Conservation (phyloP, 2,329 filamentous ascomycete species). For the Aspergillaceae sp. region DNA sequence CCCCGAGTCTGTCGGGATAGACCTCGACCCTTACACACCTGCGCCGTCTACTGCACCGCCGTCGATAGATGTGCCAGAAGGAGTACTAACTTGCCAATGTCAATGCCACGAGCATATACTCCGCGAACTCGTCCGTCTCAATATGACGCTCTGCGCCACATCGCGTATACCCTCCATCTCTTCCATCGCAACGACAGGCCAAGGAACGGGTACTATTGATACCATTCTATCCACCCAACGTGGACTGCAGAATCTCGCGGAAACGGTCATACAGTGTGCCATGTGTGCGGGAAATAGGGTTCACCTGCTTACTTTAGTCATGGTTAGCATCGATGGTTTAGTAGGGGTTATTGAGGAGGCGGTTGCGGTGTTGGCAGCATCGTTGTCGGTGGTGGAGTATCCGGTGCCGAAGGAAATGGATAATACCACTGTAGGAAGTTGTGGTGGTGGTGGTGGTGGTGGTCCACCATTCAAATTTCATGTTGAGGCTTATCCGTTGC, state of each 20-base stretch:
- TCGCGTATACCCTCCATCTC: constrained; percentile 5
- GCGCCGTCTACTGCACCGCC: too few relatives aligned
- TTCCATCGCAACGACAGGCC: too few relatives aligned
- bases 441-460: neutral
- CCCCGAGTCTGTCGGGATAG: neutral
- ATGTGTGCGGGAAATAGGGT: constrained; percentile 16
- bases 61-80: too few relatives aligned
- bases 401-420: constrained; percentile 1
- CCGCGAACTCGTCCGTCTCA: constrained; percentile 16
- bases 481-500: constrained; percentile 18
- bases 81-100: constrained; percentile 8
- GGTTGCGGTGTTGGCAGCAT: constrained; percentile 5
- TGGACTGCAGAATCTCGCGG: constrained; percentile 18
- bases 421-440: neutral
- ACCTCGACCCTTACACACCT: neutral
- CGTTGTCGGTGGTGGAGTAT: too few relatives aligned
- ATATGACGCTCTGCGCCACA: constrained; percentile 7
- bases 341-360: constrained; percentile 16
- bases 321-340: constrained; percentile 23
- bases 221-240: constrained; percentile 19
- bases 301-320: constrained; percentile 22
- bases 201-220: constrained; percentile 14
- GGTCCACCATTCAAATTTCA: constrained; percentile 12
- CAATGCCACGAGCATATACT: constrained; percentile 17
- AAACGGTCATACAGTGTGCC: constrained; percentile 22